Conservation (phyloP, 78 protist species). For the Tieghemostelium lacteum region DNA sequence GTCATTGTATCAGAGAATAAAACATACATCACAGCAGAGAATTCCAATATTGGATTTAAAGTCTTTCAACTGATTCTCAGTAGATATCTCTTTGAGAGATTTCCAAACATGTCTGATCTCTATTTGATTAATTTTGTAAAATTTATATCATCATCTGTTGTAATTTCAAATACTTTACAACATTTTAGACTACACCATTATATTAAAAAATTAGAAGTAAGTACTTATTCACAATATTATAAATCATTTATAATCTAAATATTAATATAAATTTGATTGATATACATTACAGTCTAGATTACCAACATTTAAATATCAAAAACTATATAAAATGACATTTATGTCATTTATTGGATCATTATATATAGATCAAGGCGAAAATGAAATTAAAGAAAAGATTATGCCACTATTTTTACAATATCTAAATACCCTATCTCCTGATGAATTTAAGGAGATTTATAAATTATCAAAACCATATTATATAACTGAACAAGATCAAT, state of each 20-base stretch:
- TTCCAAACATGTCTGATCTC: constrained; percentile 9
- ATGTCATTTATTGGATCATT: constrained; percentile 43
- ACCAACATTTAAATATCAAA: constrained; percentile 20
- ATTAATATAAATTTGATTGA: no score
- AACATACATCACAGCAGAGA: background rate
- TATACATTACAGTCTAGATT: background rate
- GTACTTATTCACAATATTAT: constrained; percentile 6
- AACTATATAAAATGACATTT: background rate
- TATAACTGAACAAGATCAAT: background rate
- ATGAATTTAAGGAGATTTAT: constrained; percentile 13
- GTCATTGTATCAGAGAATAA: background rate
- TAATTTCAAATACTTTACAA: constrained; percentile 19
- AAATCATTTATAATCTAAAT: no score
- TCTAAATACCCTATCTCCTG: constrained; percentile 10
- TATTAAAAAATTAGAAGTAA: constrained; percentile 11
- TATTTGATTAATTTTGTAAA: background rate
- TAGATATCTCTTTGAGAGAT: constrained; percentile 24
- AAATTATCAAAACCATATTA: no score
- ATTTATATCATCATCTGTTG: constrained; percentile 16
- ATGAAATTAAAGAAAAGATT: constrained; percentile 4
- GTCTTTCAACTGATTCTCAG: constrained; percentile 12
- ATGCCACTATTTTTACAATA: constrained; percentile 14
- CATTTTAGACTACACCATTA: constrained; percentile 14
- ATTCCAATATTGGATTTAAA: background rate
- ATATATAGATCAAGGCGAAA: constrained; percentile 14